Conservation (phyloP, 139 green algal species). For the Chlamydomonas schloesseri region DNA sequence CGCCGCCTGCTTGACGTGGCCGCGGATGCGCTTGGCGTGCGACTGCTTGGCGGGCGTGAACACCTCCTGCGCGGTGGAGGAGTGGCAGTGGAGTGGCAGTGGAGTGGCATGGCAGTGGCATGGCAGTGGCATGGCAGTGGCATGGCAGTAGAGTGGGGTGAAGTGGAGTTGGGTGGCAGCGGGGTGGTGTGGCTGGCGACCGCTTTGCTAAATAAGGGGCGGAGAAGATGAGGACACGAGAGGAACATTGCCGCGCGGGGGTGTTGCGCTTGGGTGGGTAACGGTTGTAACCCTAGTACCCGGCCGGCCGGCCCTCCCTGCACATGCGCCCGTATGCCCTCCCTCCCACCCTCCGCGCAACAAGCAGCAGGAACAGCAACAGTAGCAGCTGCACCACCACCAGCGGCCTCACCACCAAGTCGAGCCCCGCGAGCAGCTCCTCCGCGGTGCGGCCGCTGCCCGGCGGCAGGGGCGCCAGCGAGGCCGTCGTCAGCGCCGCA, state of each 20-base stretch:
- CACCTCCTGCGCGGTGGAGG: not conserved
- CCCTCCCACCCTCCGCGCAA: no score
- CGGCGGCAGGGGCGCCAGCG: not conserved
- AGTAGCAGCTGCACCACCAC: no score
- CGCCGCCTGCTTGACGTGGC: conserved; percentile 10
- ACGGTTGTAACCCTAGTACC: no score
- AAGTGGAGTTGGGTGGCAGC: no score
- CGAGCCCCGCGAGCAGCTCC: conserved; percentile 38
- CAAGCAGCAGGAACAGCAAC: not conserved
- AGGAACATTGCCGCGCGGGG: no score
- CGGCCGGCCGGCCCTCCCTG: no score
- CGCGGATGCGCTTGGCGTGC: conserved; percentile 28
- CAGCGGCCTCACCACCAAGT: not conserved
- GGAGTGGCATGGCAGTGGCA: no score
- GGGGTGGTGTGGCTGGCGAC: no score
- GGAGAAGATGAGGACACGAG: no score
- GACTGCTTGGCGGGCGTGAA: conserved; percentile 12
- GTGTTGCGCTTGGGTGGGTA: no score
- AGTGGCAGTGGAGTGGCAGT: not conserved
- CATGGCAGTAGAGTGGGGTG: not conserved
- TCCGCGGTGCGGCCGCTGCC: not conserved
- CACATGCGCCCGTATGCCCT: no score
- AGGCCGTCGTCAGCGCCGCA: not conserved
- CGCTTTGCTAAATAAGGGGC: no score
- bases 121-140: not conserved